Base-by-base conservation (phyloP, 768 basidiomycete genomes). In the button mushroom (Agaricus bisporus) region DNA sequence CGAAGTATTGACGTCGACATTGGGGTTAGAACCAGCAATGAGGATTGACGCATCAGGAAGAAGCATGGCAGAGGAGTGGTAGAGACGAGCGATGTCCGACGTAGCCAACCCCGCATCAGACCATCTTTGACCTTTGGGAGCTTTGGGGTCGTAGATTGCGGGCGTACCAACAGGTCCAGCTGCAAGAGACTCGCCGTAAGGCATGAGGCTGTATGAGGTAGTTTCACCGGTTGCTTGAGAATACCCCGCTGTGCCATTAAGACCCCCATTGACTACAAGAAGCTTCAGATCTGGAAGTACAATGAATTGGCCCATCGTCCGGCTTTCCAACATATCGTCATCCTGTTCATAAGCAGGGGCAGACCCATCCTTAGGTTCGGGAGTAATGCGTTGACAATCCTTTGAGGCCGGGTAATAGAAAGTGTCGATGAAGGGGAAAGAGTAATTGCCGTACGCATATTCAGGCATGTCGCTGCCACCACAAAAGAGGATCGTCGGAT, bases 221-320 rank as follows among this genome's bases (percentile, higher is more conserved):
- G 76, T 75, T 4, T 78, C 76, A 6, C 79, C 75, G 0, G 80
- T 81, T 12, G 70, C 69, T 42, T 80, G 73, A 3, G 90, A 73
- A 65, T 91, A 95, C 2, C 94, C 94, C 25, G 94, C 93, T 0
- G 93, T 95, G 10, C 94, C 94, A 60, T 91, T 92, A 14, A 64
- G 46, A 12, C 78, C 94, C 55, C 93, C 94, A 64, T 95, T 95
- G 59, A 92, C 69, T 50, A 93, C 77, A 18, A 92, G 73, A 15
- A 94, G 52, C 29, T 79, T 86, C 5, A 85, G 86, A 44, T 90
- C 82, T 0, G 92, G 83, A 6, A 97, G 83, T 29, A 78, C 77
- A 67, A 95, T 84, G 64, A 95, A 92, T 64, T 92, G 89, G 11
- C 93, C 91, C 94, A 98, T 98, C 26, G 88, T 90, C 17, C 92